Evolutionary conservation across 1,284 basidiomycete genomes (phyloP).

Genomic region (Leccinum griseonigrum): DNA sequence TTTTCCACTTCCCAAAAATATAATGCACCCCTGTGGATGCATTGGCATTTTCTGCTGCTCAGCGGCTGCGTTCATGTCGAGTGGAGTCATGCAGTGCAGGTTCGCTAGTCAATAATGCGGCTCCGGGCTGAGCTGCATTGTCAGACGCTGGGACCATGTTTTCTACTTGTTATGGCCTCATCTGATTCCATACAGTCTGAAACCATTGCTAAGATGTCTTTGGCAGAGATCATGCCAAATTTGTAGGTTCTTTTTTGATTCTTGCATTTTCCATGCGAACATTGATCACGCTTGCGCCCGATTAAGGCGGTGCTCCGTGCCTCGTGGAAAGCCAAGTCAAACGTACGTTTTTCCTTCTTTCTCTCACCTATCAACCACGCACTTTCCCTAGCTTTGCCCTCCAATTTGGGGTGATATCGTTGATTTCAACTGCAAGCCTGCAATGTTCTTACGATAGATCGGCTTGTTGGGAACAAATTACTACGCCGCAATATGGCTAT

Average conservation of each 20-base stretch:
- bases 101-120: neutral
- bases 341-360: neutral
- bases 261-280: conserved; percentile 1
- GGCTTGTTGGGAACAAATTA: conserved; percentile 12
- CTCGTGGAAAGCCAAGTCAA: conserved; percentile 20
- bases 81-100: conserved; percentile 1
- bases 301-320: conserved; percentile 3
- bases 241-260: neutral
- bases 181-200: conserved; percentile 2
- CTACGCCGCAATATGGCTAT: neutral
- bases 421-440: neutral
- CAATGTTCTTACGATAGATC: neutral
- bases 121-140: neutral
- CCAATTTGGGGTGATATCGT: neutral
- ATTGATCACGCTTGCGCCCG: neutral
- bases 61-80: neutral
- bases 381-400: neutral
- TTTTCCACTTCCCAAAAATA: neutral
- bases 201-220: neutral
- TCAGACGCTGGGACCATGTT: neutral
- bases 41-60: neutral
- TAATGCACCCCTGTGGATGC: neutral
- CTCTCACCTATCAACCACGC: neutral
- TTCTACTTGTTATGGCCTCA: neutral
- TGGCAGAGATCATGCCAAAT: conserved; percentile 7